Evolutionary conservation across 345 rosid species (phyloP).

Genomic region (Anacardium occidentale): DNA sequence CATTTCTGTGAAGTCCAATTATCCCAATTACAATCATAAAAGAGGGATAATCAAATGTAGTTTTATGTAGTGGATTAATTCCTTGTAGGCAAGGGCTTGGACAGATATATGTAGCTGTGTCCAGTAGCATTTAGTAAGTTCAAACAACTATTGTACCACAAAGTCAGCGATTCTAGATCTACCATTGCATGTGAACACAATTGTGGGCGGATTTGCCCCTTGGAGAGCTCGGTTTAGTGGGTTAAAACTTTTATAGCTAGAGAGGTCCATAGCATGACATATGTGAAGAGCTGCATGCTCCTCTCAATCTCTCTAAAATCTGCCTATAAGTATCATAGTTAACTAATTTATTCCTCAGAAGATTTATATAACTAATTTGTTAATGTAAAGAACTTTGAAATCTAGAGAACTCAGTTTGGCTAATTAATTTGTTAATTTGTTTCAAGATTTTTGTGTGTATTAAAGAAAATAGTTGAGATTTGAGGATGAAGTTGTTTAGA

Average conservation of each 20-base stretch:
- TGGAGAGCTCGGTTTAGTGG: too few species aligned
- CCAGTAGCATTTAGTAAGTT: constrained; percentile 12
- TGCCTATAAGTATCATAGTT: too few species aligned
- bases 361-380: too few species aligned
- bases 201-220: not conserved
- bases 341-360: too few species aligned
- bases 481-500: too few species aligned
- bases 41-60: not conserved
- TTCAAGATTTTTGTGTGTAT: too few species aligned
- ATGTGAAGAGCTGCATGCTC: not conserved
- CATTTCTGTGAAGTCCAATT: not conserved
- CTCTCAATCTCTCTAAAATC: too few species aligned
- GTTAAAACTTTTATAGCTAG: not conserved
- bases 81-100: not conserved
- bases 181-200: not conserved
- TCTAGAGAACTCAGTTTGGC: too few species aligned
- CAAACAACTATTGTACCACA: not conserved
- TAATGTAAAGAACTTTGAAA: too few species aligned
- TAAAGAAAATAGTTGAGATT: too few species aligned
- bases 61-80: not conserved
- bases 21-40: not conserved
- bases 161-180: not conserved
- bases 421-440: too few species aligned
- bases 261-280: constrained; percentile 4
- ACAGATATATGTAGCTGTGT: not conserved